Conservation (phyloP, 805 yeast genomes). For the Metschnikowia gruessii region DNA sequence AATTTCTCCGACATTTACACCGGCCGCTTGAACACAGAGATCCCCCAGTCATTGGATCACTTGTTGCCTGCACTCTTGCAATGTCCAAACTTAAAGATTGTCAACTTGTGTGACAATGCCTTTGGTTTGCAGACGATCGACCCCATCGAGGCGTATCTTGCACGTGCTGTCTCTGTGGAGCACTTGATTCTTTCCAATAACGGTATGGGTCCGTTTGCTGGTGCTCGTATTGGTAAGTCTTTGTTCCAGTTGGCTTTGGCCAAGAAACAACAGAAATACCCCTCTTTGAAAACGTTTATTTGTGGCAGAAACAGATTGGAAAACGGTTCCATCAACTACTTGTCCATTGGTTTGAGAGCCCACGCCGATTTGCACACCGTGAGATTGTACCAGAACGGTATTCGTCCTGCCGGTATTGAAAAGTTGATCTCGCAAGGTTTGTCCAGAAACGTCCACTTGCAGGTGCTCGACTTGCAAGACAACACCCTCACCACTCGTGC, state of each 20-base stretch:
- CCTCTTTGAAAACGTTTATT: conserved; percentile 73
- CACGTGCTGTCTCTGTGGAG: conserved; percentile 73
- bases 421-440: conserved; percentile 73
- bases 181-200: conserved; percentile 89
- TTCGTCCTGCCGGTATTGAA: conserved; percentile 88
- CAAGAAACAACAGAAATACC: conserved; percentile 51
- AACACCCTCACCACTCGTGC: conserved; percentile 84
- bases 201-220: conserved; percentile 98
- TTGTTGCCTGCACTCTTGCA: conserved; percentile 71
- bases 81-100: conserved; percentile 64
- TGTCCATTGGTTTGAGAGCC: conserved; percentile 80
- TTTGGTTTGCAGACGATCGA: conserved; percentile 94
- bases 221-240: conserved; percentile 88
- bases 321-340: conserved; percentile 84
- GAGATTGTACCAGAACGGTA: conserved; percentile 92
- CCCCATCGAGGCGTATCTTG: conserved; percentile 74
- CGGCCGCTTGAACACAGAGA: conserved; percentile 91
- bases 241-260: conserved; percentile 66
- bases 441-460: conserved; percentile 53
- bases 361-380: conserved; percentile 72
- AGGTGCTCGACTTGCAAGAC: conserved; percentile 85
- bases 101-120: conserved; percentile 92
- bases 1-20: conserved; percentile 92
- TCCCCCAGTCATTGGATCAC: conserved; percentile 74
- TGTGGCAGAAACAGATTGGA: conserved; percentile 98